Base-by-base conservation (phyloP, 768 basidiomycete species). In the Hygrophoropsis aurantiaca region DNA sequence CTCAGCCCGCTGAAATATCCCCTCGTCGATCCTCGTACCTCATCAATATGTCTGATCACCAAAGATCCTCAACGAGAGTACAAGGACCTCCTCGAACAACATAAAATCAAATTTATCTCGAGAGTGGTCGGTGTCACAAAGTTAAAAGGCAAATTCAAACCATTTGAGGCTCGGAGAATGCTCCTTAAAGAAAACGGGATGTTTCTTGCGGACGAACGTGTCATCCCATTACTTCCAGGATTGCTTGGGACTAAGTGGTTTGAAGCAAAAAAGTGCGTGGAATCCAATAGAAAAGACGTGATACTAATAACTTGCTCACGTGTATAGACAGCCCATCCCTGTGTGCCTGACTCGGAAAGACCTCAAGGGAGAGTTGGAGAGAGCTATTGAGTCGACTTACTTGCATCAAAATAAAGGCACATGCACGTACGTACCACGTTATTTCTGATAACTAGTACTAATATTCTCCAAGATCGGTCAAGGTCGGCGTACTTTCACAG, bases 51-150 rank as follows among this genome's bases (percentile, higher is more conserved):
- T 66, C 75, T 99, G 42, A 87, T 99, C 67, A 88, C 88, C 42
- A 98, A 97, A 70, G 91, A 95, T 64, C 95, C 95, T 2, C 95
- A 98, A 58, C 75, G 95, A 37, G 79, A 92, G 62, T 99, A 97
- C 77, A 99, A 99, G 67, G 91, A 95, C 62, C 84, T 97, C 10
- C 74, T 99, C 7, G 84, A 83, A 39, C 68, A 71, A 40, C 74
- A 89, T 37, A 77, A 82, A 41, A 83, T 99, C 74, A 87, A 86
- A 57, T 99, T 97, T 56, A 86, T 99, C 61, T 85, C 82, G 21
- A 77, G 94, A 27, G 93, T 98, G 30, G 90, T 98, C 39, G 95
- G 93, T 15, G 69, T 97, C 37, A 77, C 78, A 51, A 97, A 99
- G 65, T 78, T 99, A 49, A 92, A 90, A 71, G 95, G 95, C 19